phyloP scores from a whole-genome alignment of 2,329 filamentous ascomycete genomes.

The Scedosporium minutisporum region DNA sequence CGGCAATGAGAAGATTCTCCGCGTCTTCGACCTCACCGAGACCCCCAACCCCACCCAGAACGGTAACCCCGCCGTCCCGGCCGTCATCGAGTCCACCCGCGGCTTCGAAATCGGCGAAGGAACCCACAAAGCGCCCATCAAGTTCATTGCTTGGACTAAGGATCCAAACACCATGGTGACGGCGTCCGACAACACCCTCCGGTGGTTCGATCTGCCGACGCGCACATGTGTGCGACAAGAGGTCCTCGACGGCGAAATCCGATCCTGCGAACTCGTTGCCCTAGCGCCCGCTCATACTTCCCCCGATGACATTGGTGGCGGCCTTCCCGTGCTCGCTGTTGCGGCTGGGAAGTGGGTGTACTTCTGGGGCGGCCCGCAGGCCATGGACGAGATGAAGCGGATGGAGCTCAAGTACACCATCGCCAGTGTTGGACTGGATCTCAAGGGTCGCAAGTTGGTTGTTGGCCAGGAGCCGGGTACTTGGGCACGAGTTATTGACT shows the following conservation, averaged over 20 bases:
- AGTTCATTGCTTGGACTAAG: slow-evolving; percentile 88
- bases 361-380: slow-evolving; percentile 72
- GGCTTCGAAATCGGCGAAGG: slow-evolving; percentile 83
- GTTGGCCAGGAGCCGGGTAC: slow-evolving; percentile 88
- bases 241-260: slow-evolving; percentile 73
- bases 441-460: slow-evolving; percentile 70
- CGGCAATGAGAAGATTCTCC: slow-evolving; percentile 91
- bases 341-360: slow-evolving; percentile 91
- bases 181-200: slow-evolving; percentile 80
- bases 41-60: slow-evolving; percentile 27
- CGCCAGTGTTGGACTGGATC: slow-evolving; percentile 81
- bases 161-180: slow-evolving; percentile 85
- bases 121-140: slow-evolving; percentile 80
- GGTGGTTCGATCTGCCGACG: slow-evolving; percentile 86
- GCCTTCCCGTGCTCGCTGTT: slow-evolving; percentile 68
- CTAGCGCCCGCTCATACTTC: slow-evolving; percentile 50
- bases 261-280: slow-evolving; percentile 80
- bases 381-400: slow-evolving; percentile 66
- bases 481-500: slow-evolving; percentile 92
- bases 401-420: slow-evolving; percentile 75
- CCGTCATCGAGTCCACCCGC: slow-evolving; percentile 47
- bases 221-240: slow-evolving; percentile 67
- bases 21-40: slow-evolving; percentile 78
- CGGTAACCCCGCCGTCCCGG: slow-evolving; percentile 18
- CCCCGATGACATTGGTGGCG: slow-evolving; percentile 53